These are phyloP conservation scores for Teratosphaeria pseudoeucalypti DNA, from an alignment of 2,329 filamentous ascomycete species.

Conservation along the genomic window DNA sequence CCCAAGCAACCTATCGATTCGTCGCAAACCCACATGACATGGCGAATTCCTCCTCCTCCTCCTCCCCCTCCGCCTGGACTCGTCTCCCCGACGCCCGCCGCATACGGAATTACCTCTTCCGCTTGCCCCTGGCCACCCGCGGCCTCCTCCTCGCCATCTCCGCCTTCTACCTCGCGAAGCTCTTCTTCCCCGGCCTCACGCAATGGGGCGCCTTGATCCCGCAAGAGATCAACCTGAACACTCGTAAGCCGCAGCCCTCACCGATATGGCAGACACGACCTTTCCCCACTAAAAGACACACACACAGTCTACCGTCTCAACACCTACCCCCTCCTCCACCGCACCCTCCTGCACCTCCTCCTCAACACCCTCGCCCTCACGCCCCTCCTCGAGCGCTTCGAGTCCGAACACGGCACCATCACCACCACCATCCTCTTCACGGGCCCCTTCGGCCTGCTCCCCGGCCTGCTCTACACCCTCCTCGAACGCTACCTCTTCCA, in stretches of 20 bases:
- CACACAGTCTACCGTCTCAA: slow-evolving; percentile 77
- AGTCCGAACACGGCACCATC: slow-evolving; percentile 82
- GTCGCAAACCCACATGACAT: slow-evolving; percentile 17
- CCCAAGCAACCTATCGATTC: background rate
- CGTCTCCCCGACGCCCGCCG: slow-evolving; percentile 59
- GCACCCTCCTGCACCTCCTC: slow-evolving; percentile 67
- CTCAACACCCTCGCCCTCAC: slow-evolving; percentile 71
- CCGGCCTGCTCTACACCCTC: slow-evolving; percentile 69
- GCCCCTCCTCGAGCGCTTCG: slow-evolving; percentile 88
- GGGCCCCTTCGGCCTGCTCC: slow-evolving; percentile 55
- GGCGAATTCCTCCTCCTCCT: slow-evolving; percentile 29
- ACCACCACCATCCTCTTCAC: slow-evolving; percentile 80
- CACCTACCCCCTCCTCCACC: slow-evolving; percentile 81
- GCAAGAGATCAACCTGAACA: slow-evolving; percentile 58
- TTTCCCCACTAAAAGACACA: background rate
- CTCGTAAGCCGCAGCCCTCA: slow-evolving; percentile 47
- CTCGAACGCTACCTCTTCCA: slow-evolving; percentile 64
- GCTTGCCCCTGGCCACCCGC: slow-evolving; percentile 82
- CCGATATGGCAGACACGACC: background rate
- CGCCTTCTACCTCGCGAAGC: slow-evolving; percentile 56
- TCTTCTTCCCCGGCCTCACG: slow-evolving; percentile 62
- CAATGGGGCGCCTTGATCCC: slow-evolving; percentile 74
- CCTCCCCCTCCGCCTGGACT: slow-evolving; percentile 13
- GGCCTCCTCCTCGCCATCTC: slow-evolving; percentile 56
- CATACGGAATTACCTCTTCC: slow-evolving; percentile 68